phyloP scores from a whole-genome alignment of 2,329 filamentous ascomycete genomes.

The Metarhizium guizhouense region DNA sequence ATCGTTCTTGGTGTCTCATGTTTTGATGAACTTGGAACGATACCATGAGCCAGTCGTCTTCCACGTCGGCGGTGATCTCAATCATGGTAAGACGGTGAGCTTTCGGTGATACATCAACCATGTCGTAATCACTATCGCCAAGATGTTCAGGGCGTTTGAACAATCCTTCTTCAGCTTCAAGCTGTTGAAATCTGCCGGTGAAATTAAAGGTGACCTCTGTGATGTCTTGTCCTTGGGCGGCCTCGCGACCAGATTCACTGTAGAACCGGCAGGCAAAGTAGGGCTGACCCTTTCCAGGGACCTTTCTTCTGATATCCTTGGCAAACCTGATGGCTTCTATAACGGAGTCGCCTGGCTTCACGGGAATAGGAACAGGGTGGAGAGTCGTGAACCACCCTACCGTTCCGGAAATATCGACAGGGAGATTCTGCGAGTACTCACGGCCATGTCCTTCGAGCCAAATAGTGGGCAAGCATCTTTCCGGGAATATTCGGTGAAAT shows the following conservation, averaged over 20 bases:
- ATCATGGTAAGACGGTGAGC: slow-evolving; percentile 5
- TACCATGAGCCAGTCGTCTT: slow-evolving; percentile 3
- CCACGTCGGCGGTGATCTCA: slow-evolving; percentile 7
- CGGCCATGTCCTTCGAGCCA: slow-evolving; percentile 34
- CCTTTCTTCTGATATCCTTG: slow-evolving; percentile 25
- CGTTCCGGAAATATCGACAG: slow-evolving; percentile 27
- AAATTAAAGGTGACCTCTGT: slow-evolving; percentile 43
- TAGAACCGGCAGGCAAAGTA: slow-evolving; percentile 29
- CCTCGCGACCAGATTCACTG: slow-evolving; percentile 17
- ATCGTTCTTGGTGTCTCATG: slow-evolving; percentile 5
- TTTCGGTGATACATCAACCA: slow-evolving; percentile 3
- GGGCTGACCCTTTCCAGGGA: slow-evolving; percentile 25
- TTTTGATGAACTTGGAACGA: slow-evolving; percentile 4
- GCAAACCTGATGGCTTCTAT: slow-evolving; percentile 12
- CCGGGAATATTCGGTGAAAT: slow-evolving; percentile 23
- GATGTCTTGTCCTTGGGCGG: slow-evolving; percentile 23
- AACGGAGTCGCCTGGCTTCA: slow-evolving; percentile 1
- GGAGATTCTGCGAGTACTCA: slow-evolving; percentile 15
- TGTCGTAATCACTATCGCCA: background rate
- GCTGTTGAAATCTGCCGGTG: slow-evolving; percentile 30
- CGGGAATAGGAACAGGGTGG: slow-evolving; percentile 19
- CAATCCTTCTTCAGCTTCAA: slow-evolving; percentile 25
- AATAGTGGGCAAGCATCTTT: slow-evolving; percentile 24
- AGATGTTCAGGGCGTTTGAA: slow-evolving; percentile 1
- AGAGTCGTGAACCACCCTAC: slow-evolving; percentile 39